phyloP scores from a whole-genome alignment of 225 moss, liverwort and hornwort genomes.

The Climacium dendroides region DNA sequence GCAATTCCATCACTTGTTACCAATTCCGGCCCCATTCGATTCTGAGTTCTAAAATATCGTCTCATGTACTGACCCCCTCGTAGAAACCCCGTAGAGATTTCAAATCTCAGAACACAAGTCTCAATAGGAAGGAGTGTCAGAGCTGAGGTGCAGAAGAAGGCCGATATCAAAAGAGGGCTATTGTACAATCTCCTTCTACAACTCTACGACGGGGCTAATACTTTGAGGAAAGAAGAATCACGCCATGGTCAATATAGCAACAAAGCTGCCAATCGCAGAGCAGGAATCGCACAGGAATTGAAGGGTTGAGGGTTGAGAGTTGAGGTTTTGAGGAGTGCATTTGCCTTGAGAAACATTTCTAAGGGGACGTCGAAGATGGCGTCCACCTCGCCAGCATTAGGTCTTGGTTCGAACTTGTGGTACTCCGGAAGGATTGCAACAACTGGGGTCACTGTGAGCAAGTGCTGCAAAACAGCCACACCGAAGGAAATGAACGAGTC shows the following conservation, averaged over 20 bases:
- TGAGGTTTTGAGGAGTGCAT: not conserved
- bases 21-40: not conserved
- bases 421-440: constrained; percentile 54
- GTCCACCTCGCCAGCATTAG: constrained; percentile 59
- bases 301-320: not conserved
- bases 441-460: constrained; percentile 66
- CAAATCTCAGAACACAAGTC: not conserved
- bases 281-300: not conserved
- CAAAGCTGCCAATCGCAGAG: not conserved
- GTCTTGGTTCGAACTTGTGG: constrained; percentile 36
- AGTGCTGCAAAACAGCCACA: constrained; percentile 36
- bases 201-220: not conserved
- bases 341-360: constrained; percentile 69
- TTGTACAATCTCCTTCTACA: not conserved
- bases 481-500: not conserved
- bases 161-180: not conserved
- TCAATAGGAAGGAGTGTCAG: not conserved
- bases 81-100: not conserved
- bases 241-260: not conserved
- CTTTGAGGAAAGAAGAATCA: not conserved
- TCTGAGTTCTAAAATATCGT: not conserved
- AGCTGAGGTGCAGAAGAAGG: not conserved
- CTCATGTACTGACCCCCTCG: not conserved
- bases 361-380: constrained; percentile 66
- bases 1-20: not conserved